phyloP scores from a whole-genome alignment of 163 green algal species.

The Picocystis sp. region DNA sequence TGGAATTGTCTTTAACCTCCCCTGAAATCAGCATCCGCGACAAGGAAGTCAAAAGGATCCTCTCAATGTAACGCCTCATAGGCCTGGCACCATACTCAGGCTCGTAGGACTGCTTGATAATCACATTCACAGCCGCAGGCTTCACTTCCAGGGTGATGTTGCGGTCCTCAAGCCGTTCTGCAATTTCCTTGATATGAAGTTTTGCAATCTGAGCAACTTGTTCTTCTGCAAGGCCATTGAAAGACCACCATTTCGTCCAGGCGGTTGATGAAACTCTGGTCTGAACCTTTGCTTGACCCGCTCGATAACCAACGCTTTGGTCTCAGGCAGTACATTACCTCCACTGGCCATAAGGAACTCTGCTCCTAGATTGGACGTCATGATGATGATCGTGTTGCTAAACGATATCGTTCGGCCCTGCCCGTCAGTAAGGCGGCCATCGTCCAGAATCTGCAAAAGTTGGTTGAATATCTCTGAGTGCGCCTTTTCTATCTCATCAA shows the following conservation, averaged over 20 bases:
- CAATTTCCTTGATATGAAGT: constrained; percentile 23
- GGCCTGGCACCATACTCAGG: constrained; percentile 63
- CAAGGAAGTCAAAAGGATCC: constrained; percentile 67
- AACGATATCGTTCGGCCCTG: constrained; percentile 16
- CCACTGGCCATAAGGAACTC: constrained; percentile 10
- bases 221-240: constrained; percentile 14
- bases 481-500: constrained; percentile 80
- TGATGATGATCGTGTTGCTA: constrained; percentile 31
- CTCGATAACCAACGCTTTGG: constrained; percentile 3
- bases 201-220: constrained; percentile 5
- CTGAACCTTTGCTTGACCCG: constrained; percentile 2
- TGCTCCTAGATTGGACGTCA: constrained; percentile 25
- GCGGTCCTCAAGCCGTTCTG: constrained; percentile 31
- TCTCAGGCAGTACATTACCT: background rate
- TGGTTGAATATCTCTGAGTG: constrained; percentile 86
- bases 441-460: constrained; percentile 43
- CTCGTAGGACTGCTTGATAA: constrained; percentile 35
- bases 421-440: constrained; percentile 1
- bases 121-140: constrained; percentile 46
- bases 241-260: constrained; percentile 40
- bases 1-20: constrained; percentile 46
- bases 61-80: constrained; percentile 77
- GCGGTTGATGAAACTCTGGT: constrained; percentile 31
- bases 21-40: constrained; percentile 60
- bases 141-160: constrained; percentile 49